Evolutionary conservation across 1,139 yeast species (phyloP).

Genomic region (Debaryomyces sp.): DNA sequence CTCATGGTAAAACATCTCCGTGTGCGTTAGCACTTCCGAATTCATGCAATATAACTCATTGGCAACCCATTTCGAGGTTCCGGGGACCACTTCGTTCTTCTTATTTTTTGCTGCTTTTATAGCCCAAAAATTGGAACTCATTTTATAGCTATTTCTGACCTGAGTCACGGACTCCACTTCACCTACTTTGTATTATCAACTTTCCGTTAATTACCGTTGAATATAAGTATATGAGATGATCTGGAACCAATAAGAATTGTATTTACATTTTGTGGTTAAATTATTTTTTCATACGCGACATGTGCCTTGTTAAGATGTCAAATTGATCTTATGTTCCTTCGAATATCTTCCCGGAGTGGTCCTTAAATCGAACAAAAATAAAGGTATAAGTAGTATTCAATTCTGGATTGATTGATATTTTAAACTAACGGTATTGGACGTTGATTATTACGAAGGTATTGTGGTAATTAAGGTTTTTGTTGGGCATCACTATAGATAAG

Average conservation of each 20-base stretch:
- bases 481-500: neutral
- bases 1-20: slow-evolving; percentile 23
- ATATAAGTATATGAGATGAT: neutral
- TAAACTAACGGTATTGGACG: neutral
- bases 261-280: slow-evolving; percentile 4
- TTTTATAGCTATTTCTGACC: slow-evolving; percentile 9
- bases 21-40: slow-evolving; percentile 27
- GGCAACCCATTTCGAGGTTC: slow-evolving; percentile 43
- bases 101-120: slow-evolving; percentile 32
- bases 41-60: slow-evolving; percentile 33
- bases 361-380: neutral
- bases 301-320: neutral
- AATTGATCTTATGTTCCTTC: neutral
- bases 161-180: slow-evolving; percentile 2
- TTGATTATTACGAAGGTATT: neutral
- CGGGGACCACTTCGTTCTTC: slow-evolving; percentile 34
- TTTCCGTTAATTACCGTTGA: neutral
- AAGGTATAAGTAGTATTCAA: neutral
- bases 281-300: slow-evolving; percentile 5
- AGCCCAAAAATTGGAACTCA: slow-evolving; percentile 39
- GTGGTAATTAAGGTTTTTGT: neutral
- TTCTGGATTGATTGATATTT: neutral
- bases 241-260: neutral
- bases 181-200: slow-evolving; percentile 1
- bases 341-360: neutral